Conservation (phyloP, 129 eudicot genomes). For the Pittosporum tobira region DNA sequence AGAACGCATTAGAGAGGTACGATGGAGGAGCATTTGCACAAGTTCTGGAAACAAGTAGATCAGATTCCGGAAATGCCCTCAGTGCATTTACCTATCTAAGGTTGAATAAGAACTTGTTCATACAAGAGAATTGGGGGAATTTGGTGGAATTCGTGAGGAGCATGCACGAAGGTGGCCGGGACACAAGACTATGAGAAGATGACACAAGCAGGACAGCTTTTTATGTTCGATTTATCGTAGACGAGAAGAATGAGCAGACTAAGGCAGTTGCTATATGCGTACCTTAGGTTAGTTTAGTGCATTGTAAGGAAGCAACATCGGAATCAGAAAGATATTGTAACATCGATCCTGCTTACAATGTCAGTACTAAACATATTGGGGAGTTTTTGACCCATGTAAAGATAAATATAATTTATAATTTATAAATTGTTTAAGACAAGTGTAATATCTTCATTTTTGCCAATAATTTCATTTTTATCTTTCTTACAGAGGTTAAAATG, state of each 20-base stretch:
- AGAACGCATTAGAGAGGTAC: slow-evolving; percentile 83
- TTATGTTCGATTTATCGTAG: slow-evolving; percentile 59
- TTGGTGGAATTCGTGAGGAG: slow-evolving; percentile 68
- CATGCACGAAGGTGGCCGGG: slow-evolving; percentile 72
- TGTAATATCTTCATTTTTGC: neutral
- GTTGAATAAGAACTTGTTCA: slow-evolving; percentile 69
- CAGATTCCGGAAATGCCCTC: slow-evolving; percentile 70
- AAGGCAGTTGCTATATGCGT: slow-evolving; percentile 24
- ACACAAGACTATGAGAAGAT: slow-evolving; percentile 38
- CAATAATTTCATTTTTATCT: neutral
- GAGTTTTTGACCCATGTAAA: neutral
- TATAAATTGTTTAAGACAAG: no score
- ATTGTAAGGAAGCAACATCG: neutral
- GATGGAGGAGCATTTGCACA: slow-evolving; percentile 57
- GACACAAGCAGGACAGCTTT: slow-evolving; percentile 55
- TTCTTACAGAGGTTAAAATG: neutral
- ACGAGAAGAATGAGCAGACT: slow-evolving; percentile 18
- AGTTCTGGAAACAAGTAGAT: slow-evolving; percentile 54
- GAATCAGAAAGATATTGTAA: neutral
- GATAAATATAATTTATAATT: neutral
- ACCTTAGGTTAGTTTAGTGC: neutral
- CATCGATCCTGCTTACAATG: neutral
- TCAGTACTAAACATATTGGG: neutral
- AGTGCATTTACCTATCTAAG: slow-evolving; percentile 78
- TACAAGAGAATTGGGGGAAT: slow-evolving; percentile 77